Evolutionary conservation across 257 asterid species (phyloP), one percentile per base, ranked within the genome.

Genomic region (Nicotiana paniculata): DNA sequence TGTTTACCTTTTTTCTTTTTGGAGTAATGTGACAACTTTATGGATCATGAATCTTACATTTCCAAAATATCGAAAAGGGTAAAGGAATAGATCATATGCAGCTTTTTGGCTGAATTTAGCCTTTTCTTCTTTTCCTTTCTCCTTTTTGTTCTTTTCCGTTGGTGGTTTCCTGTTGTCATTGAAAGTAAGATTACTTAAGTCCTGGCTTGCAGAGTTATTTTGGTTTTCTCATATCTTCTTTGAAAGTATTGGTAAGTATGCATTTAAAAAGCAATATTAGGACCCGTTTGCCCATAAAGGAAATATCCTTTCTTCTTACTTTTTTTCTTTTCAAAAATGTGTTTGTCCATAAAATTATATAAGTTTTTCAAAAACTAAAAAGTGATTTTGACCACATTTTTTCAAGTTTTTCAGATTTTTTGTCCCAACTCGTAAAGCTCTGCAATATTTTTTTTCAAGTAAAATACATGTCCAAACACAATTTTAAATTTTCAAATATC

Each of bases 11-110:
- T 16, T 32, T 11, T 46, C 80, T 51, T 75, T 75, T 75, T 75
- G 63, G 64, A 51, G 54, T 75, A 75, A 51, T 75, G 16, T 75
- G 63, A 75, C 43, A 75, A 75, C 80, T 0, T 28, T 26, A 26
- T 26, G 5, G 43, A 75, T 75, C 80, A 33, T 28, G 80, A 75
- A 51, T 75, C 63, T 75, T 51, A 26, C 63, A 75, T 75, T 75
- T 75, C 43, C 3, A 51, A 43, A 51, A 7, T 75, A 75, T 75
- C 24, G 16, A 75, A 75, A 1, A 51, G 16, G 63, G 51, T 51
- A 75, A 75, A 51, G 46, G 2, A 0, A 75, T 28, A 51, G 6
- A 7, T 0, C 17, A 75, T 26, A 51, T 51, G 21, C 0, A 75
- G 53, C 63, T 51, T 51, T 75, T 75, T 28, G 63, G 46, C 63